These are phyloP conservation scores for Sarocladium brachiariae DNA, from an alignment of 2,329 filamentous ascomycete species.

Conservation along the genomic window DNA sequence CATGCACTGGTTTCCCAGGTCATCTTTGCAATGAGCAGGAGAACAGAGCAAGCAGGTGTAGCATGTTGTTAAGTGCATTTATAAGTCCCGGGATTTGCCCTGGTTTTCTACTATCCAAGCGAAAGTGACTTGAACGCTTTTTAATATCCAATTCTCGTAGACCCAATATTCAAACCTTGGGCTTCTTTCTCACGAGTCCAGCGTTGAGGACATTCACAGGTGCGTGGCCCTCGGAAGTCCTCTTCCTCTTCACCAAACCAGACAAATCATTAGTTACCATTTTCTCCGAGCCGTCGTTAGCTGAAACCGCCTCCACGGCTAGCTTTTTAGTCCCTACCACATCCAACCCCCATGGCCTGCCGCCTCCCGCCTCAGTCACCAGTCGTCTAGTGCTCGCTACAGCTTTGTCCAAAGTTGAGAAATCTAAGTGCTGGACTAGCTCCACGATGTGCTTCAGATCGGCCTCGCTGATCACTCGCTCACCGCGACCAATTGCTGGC, in stretches of 20 bases:
- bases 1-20: too few species aligned
- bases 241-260: slow-evolving; percentile 41
- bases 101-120: neutral
- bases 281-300: slow-evolving; percentile 7
- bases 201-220: slow-evolving; percentile 40
- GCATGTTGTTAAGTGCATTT: neutral
- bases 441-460: slow-evolving; percentile 64
- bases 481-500: slow-evolving; percentile 55
- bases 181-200: slow-evolving; percentile 50
- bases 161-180: slow-evolving; percentile 30
- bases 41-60: neutral
- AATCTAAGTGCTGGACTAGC: slow-evolving; percentile 66
- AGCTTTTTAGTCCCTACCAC: slow-evolving; percentile 38
- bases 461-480: slow-evolving; percentile 54
- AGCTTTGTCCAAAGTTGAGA: slow-evolving; percentile 58
- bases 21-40: too few species aligned
- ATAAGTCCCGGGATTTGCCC: neutral
- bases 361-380: slow-evolving; percentile 58
- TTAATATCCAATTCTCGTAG: neutral
- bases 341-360: slow-evolving; percentile 43
- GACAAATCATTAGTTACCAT: slow-evolving; percentile 39
- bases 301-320: slow-evolving; percentile 12
- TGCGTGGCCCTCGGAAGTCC: slow-evolving; percentile 26
- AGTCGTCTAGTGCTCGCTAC: slow-evolving; percentile 61
- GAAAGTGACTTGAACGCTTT: neutral